phyloP scores from a whole-genome alignment of 2,329 filamentous ascomycete genomes.

The Penicillium sp. region DNA sequence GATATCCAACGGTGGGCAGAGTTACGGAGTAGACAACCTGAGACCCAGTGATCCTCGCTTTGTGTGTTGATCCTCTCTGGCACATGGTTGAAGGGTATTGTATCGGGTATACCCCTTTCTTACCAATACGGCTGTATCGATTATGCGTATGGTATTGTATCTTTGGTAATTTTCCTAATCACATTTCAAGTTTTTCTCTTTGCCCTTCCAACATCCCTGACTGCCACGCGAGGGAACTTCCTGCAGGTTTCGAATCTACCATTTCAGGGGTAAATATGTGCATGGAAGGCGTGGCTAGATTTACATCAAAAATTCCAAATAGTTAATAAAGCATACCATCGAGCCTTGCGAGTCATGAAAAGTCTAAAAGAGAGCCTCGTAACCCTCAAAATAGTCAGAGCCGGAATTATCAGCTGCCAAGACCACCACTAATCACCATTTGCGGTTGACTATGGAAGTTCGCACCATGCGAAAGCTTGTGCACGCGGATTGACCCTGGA shows the following conservation, averaged over 20 bases:
- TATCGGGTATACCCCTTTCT: neutral
- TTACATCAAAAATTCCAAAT: neutral
- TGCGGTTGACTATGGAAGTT: neutral
- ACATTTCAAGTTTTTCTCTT: constrained; percentile 6
- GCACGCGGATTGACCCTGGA: neutral
- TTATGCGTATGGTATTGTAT: no score
- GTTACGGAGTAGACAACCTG: neutral
- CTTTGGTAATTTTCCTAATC: neutral
- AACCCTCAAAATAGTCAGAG: neutral
- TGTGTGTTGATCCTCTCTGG: neutral
- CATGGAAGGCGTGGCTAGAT: neutral
- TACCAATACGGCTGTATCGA: constrained; percentile 1
- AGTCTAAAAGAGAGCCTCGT: neutral
- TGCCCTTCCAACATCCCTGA: constrained; percentile 25
- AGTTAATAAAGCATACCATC: neutral
- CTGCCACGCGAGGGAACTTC: constrained; percentile 26
- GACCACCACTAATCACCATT: neutral
- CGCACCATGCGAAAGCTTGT: constrained; percentile 1
- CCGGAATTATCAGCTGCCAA: neutral
- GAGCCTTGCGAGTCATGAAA: constrained; percentile 6
- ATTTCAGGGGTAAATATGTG: constrained; percentile 5
- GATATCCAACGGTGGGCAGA: constrained; percentile 11
- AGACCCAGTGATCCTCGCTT: constrained; percentile 11
- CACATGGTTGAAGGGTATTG: neutral
- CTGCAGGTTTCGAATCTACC: constrained; percentile 14